These are phyloP conservation scores for Rubroshorea leprosula DNA, from an alignment of 345 rosid species.

Conservation along the genomic window DNA sequence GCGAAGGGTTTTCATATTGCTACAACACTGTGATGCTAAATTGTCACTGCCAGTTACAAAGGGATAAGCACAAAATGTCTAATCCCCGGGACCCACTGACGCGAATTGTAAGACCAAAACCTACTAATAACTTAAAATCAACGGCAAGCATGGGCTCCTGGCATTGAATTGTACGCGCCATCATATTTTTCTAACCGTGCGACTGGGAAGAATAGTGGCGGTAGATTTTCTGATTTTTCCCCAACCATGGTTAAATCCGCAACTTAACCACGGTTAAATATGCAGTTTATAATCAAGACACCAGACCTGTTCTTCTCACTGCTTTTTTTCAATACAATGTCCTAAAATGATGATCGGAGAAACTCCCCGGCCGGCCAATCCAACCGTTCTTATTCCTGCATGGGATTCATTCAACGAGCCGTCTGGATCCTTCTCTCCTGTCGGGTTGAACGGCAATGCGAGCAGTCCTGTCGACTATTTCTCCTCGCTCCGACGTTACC, in stretches of 20 bases:
- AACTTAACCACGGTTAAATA: conserved; percentile 33
- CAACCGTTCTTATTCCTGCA: conserved; percentile 50
- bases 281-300: conserved; percentile 30
- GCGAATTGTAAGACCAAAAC: not conserved
- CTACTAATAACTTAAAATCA: not conserved
- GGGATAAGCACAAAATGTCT: conserved; percentile 2
- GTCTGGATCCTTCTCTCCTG: conserved; percentile 24
- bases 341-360: conserved; percentile 57
- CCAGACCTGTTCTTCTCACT: not conserved
- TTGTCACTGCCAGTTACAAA: not conserved
- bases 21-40: conserved; percentile 12
- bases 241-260: conserved; percentile 30
- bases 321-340: not conserved
- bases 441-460: conserved; percentile 24
- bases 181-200: conserved; percentile 27
- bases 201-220: conserved; percentile 22
- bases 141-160: conserved; percentile 24
- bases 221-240: conserved; percentile 22
- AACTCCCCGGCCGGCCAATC: conserved; percentile 25
- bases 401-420: conserved; percentile 49
- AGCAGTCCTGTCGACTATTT: conserved; percentile 40
- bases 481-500: conserved; percentile 50
- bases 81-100: conserved; percentile 1
- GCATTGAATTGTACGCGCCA: not conserved
- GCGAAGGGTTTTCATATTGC: conserved; percentile 2